Conservation (phyloP, 176 grass and related monocot species). For the Ampelocalamus luodianensis region DNA sequence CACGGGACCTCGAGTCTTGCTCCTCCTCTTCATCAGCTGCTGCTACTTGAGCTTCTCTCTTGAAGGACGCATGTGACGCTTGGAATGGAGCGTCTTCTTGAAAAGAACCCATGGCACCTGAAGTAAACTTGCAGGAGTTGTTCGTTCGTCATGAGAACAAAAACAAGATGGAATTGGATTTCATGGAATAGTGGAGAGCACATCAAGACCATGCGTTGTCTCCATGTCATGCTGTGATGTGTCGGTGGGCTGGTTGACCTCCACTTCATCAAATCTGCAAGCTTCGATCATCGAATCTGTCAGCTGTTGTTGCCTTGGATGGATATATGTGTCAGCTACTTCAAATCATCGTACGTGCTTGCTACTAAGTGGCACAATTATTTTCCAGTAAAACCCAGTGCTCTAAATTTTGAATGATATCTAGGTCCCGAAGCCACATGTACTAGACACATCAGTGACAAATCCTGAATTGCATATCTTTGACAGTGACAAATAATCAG, state of each 20-base stretch:
- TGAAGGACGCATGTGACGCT: constrained; percentile 29
- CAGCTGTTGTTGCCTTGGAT: constrained; percentile 17
- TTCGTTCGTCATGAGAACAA: constrained; percentile 16
- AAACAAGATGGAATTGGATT: constrained; percentile 13
- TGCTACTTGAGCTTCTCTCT: constrained; percentile 31
- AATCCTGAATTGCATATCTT: too few relatives aligned
- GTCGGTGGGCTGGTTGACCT: constrained; percentile 26
- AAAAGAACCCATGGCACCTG: constrained; percentile 43
- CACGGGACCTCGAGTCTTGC: background rate
- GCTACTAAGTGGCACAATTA: constrained; percentile 30
- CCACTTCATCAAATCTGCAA: background rate
- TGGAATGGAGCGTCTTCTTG: constrained; percentile 5
- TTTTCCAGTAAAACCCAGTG: background rate
- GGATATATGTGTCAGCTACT: background rate
- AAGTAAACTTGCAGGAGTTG: constrained; percentile 26
- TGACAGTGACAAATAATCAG: too few relatives aligned
- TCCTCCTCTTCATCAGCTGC: constrained; percentile 10
- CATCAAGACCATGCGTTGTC: constrained; percentile 1
- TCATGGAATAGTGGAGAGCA: constrained; percentile 37
- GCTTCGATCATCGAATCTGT: background rate
- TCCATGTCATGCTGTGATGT: background rate
- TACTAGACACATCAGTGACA: too few relatives aligned
- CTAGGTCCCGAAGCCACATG: too few relatives aligned
- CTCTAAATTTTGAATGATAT: too few relatives aligned
- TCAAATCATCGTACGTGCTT: constrained; percentile 32